Conservation (phyloP, 257 asterid genomes). For the Solanum pimpinellifolium region DNA sequence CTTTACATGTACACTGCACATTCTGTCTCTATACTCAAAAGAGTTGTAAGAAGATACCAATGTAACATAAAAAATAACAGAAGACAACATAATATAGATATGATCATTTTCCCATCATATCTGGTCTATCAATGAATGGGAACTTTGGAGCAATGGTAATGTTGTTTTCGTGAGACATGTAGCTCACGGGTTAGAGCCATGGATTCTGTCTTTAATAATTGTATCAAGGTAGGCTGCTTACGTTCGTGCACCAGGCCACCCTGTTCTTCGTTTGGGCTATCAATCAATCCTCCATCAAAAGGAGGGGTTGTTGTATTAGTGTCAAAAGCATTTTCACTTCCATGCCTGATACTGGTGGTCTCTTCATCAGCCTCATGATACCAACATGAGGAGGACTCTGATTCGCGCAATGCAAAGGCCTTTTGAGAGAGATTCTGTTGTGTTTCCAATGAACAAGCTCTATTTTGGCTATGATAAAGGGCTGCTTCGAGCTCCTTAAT, state of each 20-base stretch:
- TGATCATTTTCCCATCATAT: not conserved
- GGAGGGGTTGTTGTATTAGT: not conserved
- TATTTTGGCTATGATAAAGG: constrained; percentile 15
- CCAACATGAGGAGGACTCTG: constrained; percentile 13
- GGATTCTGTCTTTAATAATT: not conserved
- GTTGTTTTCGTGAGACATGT: not conserved
- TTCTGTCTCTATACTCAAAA: not conserved
- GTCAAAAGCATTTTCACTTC: not conserved
- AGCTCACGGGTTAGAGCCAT: not conserved
- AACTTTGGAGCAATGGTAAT: not conserved
- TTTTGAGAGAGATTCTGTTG: not conserved
- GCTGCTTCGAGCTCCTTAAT: constrained; percentile 50
- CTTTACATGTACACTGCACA: not conserved
- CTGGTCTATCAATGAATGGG: not conserved
- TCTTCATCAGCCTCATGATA: not conserved
- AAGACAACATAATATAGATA: not conserved
- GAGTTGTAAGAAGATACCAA: not conserved
- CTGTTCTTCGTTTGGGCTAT: not conserved
- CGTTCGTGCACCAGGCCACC: not conserved
- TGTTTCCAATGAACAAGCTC: constrained; percentile 11
- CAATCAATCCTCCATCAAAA: not conserved
- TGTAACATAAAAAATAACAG: not conserved
- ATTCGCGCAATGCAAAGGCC: constrained; percentile 11
- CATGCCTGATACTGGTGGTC: not conserved
- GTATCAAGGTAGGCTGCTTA: not conserved